Base-by-base conservation (phyloP, 352 stramenopile species). In the Phytophthora pistaciae region DNA sequence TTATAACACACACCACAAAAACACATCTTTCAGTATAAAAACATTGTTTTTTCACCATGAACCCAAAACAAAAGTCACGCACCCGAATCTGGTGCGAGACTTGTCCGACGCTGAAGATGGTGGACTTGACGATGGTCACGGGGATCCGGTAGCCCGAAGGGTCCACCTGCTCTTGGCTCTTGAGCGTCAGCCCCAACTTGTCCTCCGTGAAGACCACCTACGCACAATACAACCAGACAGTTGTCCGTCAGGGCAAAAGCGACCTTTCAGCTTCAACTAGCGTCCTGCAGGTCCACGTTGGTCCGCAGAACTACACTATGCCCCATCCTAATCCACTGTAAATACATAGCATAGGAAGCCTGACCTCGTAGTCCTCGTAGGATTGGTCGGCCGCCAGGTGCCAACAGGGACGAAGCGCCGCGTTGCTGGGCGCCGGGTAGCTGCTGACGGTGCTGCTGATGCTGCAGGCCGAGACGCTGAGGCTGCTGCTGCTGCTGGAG, bases 131-230 rank as follows among this genome's bases (percentile, higher is more conserved):
- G 23, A 88, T 78, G 1, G 80, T 90, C 36, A 78, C 57, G 0
- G 60, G 79, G 33, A 79, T 77, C 16, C 71, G 46, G 20, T 74
- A 44, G 21, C 74, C 74, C 18, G 27, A 55, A 23, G 63, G 67
- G 50, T 74, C 74, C 44, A 71, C 42, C 38, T 58, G 42, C 50
- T 74, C 74, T 21, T 90, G 57, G 50, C 64, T 83, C 56, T 84
- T 82, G 29, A 90, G 72, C 52, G 82, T 90, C 62, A 90, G 57
- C 10, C 82, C 82, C 31, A 90, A 68, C 62, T 87, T 90, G 33
- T 87, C 78, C 48, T 87, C 82, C 46, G 74, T 83, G 48, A 87
- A 90, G 48, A 88, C 66, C 14, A 90, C 76, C 82, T 90, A 58
- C 16, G 16, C n/a, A 14, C n/a, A 33, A 49, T 25, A 25, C 20